phyloP scores from a whole-genome alignment of 306 rosid genomes.

The Vigna radiata region DNA sequence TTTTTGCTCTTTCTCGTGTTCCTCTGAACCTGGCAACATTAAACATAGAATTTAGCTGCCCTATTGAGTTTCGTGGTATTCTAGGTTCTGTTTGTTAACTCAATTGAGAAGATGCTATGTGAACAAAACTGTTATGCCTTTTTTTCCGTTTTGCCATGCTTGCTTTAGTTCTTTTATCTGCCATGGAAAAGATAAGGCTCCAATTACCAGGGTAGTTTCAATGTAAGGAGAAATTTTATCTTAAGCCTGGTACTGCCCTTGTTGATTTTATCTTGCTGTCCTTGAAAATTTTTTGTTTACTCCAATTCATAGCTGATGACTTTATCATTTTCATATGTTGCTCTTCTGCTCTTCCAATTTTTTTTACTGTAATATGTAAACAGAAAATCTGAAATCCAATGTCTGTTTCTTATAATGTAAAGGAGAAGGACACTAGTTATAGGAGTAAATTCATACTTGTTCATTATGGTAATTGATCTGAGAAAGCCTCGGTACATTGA shows the following conservation, averaged over 20 bases:
- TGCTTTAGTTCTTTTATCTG: slow-evolving; percentile 51
- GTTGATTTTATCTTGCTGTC: not conserved
- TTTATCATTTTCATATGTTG: slow-evolving; percentile 7
- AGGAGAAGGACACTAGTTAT: slow-evolving; percentile 17
- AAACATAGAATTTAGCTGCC: slow-evolving; percentile 41
- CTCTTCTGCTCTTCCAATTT: slow-evolving; percentile 13
- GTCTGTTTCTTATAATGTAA: slow-evolving; percentile 26
- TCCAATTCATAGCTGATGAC: not conserved
- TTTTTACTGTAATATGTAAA: not conserved
- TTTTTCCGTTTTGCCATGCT: slow-evolving; percentile 52
- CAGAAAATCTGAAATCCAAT: not conserved
- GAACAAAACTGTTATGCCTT: slow-evolving; percentile 63
- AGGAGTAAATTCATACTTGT: slow-evolving; percentile 19
- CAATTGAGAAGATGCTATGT: slow-evolving; percentile 59
- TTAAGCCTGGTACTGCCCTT: not conserved
- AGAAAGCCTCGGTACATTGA: slow-evolving; percentile 9
- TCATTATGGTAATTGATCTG: slow-evolving; percentile 17
- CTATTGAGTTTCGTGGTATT: slow-evolving; percentile 49
- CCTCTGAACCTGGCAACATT: slow-evolving; percentile 43
- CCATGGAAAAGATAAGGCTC: slow-evolving; percentile 49
- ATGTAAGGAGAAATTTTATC: slow-evolving; percentile 47
- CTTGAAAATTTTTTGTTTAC: not conserved
- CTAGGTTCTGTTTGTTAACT: slow-evolving; percentile 59
- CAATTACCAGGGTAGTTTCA: slow-evolving; percentile 47
- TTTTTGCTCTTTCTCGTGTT: slow-evolving; percentile 61